Evolutionary conservation across 2,329 filamentous ascomycete species (phyloP).

Genomic region (Neurospora sp.): DNA sequence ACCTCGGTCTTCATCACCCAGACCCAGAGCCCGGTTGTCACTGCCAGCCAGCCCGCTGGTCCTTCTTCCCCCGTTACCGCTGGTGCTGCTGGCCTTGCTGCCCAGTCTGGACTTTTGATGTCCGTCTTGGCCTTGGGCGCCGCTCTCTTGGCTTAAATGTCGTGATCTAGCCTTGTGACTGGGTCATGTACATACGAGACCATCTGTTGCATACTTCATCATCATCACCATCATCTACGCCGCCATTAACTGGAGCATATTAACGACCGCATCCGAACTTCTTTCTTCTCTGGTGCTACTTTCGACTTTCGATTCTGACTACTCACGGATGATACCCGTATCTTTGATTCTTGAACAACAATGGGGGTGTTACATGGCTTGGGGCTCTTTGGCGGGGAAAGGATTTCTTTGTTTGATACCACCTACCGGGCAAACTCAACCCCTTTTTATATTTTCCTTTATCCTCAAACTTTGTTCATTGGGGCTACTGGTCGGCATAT

Average conservation of each 20-base stretch:
- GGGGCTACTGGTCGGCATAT: constrained; percentile 16
- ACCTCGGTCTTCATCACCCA: constrained; percentile 16
- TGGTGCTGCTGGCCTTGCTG: constrained; percentile 26
- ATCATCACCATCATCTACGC: background rate
- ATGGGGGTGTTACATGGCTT: constrained; percentile 16
- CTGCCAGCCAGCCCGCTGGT: constrained; percentile 16
- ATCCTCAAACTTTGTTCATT: constrained; percentile 1
- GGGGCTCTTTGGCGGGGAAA: constrained; percentile 10
- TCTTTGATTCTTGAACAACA: constrained; percentile 13
- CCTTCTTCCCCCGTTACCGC: constrained; percentile 16
- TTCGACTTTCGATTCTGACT: constrained; percentile 7
- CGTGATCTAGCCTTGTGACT: background rate
- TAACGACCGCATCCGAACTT: constrained; percentile 9
- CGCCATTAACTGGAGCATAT: background rate
- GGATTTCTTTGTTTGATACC: constrained; percentile 10
- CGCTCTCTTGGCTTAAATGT: constrained; percentile 26
- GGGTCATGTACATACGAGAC: background rate
- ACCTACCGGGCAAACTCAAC: background rate
- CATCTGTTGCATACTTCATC: constrained; percentile 6
- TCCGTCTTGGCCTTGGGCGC: constrained; percentile 30
- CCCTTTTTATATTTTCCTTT: constrained; percentile 1
- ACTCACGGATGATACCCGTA: constrained; percentile 11
- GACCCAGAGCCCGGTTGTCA: constrained; percentile 11
- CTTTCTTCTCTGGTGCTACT: background rate
- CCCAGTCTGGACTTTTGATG: constrained; percentile 31